phyloP scores from a whole-genome alignment of 768 basidiomycete genomes.

The Austroboletus festivus region DNA sequence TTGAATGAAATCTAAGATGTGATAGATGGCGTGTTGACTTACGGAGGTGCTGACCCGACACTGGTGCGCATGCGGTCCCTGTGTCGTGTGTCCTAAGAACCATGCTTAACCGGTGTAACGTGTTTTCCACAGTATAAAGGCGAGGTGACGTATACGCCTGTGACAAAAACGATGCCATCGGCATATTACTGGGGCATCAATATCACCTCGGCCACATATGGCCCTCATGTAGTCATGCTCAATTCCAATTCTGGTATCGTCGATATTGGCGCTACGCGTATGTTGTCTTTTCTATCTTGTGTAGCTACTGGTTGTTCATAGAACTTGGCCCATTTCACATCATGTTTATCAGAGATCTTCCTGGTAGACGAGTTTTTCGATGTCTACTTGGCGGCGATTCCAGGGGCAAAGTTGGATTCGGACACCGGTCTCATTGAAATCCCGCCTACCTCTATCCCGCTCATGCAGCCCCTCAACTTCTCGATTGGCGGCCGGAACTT shows the following conservation, averaged over 20 bases:
- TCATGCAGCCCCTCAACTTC: conserved; percentile 18
- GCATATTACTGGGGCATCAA: conserved; percentile 30
- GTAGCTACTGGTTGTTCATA: background rate
- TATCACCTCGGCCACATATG: conserved; percentile 17
- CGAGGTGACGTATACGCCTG: conserved; percentile 19
- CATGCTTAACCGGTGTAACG: background rate
- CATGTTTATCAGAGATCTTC: conserved; percentile 13
- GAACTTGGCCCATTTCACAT: background rate
- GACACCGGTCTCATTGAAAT: conserved; percentile 16
- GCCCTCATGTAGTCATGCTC: conserved; percentile 11
- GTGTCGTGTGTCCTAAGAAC: background rate
- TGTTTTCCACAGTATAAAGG: conserved; percentile 17
- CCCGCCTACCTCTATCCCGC: conserved; percentile 8
- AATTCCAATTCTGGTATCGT: conserved; percentile 27
- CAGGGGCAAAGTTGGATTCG: conserved; percentile 8
- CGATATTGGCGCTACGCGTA: conserved; percentile 29
- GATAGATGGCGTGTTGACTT: conserved; percentile 27
- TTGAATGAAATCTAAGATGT: background rate
- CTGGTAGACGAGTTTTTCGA: conserved; percentile 23
- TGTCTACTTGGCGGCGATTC: conserved; percentile 13
- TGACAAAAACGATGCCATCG: conserved; percentile 27
- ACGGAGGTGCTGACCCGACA: conserved; percentile 20
- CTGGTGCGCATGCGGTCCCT: conserved; percentile 11
- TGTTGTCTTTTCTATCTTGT: background rate
- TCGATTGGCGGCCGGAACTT: conserved; percentile 6